Evolutionary conservation across 2,329 filamentous ascomycete genomes (phyloP).

Genomic region (Exophiala aquamarina): DNA sequence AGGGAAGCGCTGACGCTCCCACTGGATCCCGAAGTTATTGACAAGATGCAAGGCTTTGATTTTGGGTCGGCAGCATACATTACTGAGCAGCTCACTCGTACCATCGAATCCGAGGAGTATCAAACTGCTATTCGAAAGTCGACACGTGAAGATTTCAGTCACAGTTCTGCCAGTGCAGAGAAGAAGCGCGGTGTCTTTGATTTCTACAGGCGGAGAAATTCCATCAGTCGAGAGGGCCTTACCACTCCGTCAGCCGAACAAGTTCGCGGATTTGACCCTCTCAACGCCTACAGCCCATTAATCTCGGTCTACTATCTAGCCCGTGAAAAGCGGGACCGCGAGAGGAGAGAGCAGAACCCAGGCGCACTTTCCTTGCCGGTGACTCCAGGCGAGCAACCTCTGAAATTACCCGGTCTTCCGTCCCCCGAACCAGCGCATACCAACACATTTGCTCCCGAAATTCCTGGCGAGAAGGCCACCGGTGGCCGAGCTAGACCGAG

Average conservation of each 20-base stretch:
- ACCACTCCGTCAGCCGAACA: slow-evolving; percentile 81
- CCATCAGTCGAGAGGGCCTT: slow-evolving; percentile 84
- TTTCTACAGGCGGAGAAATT: slow-evolving; percentile 94
- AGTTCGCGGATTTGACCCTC: slow-evolving; percentile 78
- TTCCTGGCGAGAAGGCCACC: slow-evolving; percentile 83
- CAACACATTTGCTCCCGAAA: slow-evolving; percentile 79
- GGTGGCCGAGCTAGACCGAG: slow-evolving; percentile 80
- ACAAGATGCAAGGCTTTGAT: slow-evolving; percentile 97
- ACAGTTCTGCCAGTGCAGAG: slow-evolving; percentile 64
- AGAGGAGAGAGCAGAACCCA: slow-evolving; percentile 61
- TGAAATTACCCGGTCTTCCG: slow-evolving; percentile 71
- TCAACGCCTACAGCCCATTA: slow-evolving; percentile 90
- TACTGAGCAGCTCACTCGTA: slow-evolving; percentile 73
- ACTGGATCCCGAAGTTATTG: slow-evolving; percentile 77
- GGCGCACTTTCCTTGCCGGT: slow-evolving; percentile 59
- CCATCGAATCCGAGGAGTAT: slow-evolving; percentile 94
- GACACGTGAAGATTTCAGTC: slow-evolving; percentile 63
- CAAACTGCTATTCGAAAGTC: slow-evolving; percentile 75
- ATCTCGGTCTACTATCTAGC: slow-evolving; percentile 95
- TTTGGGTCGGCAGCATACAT: slow-evolving; percentile 88
- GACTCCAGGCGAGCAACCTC: slow-evolving; percentile 55
- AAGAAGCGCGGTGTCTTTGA: slow-evolving; percentile 91
- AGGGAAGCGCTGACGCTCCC: slow-evolving; percentile 85
- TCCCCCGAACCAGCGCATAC: slow-evolving; percentile 86
- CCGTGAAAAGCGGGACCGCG: slow-evolving; percentile 82